These are phyloP conservation scores for Saturnispora gosingensis DNA, from an alignment of 805 yeast genomes.

Conservation along the genomic window DNA sequence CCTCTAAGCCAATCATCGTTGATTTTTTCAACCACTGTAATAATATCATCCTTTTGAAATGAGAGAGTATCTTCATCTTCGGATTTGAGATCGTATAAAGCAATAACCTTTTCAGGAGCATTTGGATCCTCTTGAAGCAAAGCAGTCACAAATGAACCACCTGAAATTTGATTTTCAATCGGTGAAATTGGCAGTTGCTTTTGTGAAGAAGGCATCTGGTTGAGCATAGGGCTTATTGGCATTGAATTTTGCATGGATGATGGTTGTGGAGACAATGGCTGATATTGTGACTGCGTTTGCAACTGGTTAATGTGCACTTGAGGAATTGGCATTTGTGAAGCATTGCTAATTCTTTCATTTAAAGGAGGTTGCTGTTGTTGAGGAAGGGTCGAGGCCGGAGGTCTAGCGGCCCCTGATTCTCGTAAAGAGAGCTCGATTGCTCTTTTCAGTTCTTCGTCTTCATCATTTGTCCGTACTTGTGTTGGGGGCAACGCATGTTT, in stretches of 20 bases:
- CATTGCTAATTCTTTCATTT: neutral
- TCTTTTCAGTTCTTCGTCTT: constrained; percentile 72
- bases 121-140: constrained; percentile 8
- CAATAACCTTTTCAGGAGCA: constrained; percentile 46
- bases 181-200: neutral
- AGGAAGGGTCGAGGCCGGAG: constrained; percentile 3
- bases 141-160: constrained; percentile 9
- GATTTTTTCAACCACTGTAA: constrained; percentile 77
- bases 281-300: constrained; percentile 14
- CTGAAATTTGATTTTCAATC: constrained; percentile 3
- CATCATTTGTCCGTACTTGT: constrained; percentile 24
- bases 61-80: constrained; percentile 82
- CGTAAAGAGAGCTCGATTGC: constrained; percentile 66
- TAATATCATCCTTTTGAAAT: constrained; percentile 79
- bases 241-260: constrained; percentile 9
- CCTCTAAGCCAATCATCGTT: constrained; percentile 97
- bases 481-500: neutral
- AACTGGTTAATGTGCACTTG: neutral
- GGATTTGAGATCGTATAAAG: constrained; percentile 72
- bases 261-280: constrained; percentile 11
- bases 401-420: constrained; percentile 36
- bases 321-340: constrained; percentile 4
- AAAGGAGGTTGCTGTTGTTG: constrained; percentile 7
- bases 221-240: neutral
- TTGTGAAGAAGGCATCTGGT: neutral